phyloP scores from a whole-genome alignment of 1,139 yeast genomes.

The Debaryomyces subglobosus region DNA sequence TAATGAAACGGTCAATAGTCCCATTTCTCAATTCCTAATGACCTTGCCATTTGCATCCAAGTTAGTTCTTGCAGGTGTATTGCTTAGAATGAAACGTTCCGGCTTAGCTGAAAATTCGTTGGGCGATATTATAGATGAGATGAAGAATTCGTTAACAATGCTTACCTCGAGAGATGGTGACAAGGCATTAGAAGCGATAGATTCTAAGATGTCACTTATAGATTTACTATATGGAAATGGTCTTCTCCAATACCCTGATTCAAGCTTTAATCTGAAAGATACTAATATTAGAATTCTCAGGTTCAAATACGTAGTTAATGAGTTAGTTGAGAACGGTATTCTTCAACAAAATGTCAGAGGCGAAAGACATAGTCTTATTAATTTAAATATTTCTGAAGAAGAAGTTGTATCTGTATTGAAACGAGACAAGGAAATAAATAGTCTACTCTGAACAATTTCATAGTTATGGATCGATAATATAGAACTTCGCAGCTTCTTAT shows the following conservation, averaged over 20 bases:
- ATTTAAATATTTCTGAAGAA: slow-evolving; percentile 70
- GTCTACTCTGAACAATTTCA: slow-evolving; percentile 10
- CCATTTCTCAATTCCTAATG: slow-evolving; percentile 60
- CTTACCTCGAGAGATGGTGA: slow-evolving; percentile 27
- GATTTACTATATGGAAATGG: slow-evolving; percentile 35
- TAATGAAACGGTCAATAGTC: slow-evolving; percentile 77
- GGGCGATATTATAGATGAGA: slow-evolving; percentile 81
- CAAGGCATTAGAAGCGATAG: slow-evolving; percentile 19
- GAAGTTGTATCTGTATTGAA: slow-evolving; percentile 64
- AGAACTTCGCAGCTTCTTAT: slow-evolving; percentile 1
- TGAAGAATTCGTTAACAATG: slow-evolving; percentile 45
- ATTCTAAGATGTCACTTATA: slow-evolving; percentile 19
- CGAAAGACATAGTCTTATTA: slow-evolving; percentile 65
- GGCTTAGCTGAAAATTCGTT: slow-evolving; percentile 72
- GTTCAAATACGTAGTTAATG: slow-evolving; percentile 58
- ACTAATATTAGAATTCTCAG: slow-evolving; percentile 42
- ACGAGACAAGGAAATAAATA: slow-evolving; percentile 45
- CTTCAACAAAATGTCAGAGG: slow-evolving; percentile 68
- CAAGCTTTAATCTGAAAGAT: slow-evolving; percentile 1
- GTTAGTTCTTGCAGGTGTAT: slow-evolving; percentile 66
- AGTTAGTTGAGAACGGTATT: slow-evolving; percentile 78
- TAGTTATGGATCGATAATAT: slow-evolving; percentile 2
- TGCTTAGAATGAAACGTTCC: slow-evolving; percentile 66
- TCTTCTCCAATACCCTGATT: slow-evolving; percentile 14
- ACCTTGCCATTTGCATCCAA: slow-evolving; percentile 71